Evolutionary conservation across 2,329 filamentous ascomycete genomes (phyloP).

Genomic region (Pseudocercospora fuligena): DNA sequence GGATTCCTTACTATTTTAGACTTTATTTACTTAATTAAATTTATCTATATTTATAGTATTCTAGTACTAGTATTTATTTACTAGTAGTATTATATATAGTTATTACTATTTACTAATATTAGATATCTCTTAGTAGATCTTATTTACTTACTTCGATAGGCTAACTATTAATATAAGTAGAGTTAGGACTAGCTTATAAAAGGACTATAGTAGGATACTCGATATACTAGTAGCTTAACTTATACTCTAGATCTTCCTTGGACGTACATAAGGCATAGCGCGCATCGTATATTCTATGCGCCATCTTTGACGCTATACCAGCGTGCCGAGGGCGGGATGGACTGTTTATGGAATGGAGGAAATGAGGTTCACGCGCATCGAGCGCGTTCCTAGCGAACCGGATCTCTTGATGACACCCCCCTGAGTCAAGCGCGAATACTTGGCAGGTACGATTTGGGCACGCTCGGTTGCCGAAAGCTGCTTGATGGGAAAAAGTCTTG

Average conservation of each 20-base stretch:
- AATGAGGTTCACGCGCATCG: not conserved
- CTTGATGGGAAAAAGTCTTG: not conserved
- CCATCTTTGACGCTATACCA: slow-evolving; percentile 1
- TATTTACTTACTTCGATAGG: too few species aligned
- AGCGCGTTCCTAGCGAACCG: slow-evolving; percentile 2
- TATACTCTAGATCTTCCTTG: not conserved
- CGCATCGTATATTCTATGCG: slow-evolving; percentile 3
- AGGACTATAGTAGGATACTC: too few species aligned
- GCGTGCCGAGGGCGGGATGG: not conserved
- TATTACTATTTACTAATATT: too few species aligned
- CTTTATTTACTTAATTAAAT: too few species aligned
- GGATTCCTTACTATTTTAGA: too few species aligned
- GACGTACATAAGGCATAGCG: slow-evolving; percentile 6
- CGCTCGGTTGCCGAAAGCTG: not conserved
- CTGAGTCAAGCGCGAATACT: not conserved
- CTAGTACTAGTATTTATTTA: too few species aligned
- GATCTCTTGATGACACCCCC: not conserved
- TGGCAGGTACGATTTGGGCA: not conserved
- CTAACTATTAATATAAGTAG: too few species aligned
- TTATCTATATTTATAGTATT: too few species aligned
- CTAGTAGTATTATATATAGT: too few species aligned
- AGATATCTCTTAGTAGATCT: too few species aligned
- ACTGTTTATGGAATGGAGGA: slow-evolving; percentile 7
- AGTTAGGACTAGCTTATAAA: too few species aligned
- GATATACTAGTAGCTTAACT: not conserved